A percentile compares a stretch with the other conserved stretches of the same genome.
phyloP scores from a whole-genome alignment of 768 basidiomycete genomes.

The Boletus coccyginus region DNA sequence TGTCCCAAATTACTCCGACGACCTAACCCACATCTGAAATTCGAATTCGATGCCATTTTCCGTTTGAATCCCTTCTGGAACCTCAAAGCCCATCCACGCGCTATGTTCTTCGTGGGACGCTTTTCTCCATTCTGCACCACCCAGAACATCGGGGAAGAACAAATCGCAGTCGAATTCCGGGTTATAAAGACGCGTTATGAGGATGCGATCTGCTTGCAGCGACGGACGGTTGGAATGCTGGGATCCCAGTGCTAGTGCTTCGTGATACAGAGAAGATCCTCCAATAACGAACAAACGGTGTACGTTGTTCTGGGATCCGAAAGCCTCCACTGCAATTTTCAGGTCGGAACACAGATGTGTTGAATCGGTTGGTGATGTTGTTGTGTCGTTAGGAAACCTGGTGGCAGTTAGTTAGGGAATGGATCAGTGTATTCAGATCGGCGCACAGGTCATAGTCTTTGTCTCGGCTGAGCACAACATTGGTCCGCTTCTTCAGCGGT shows the following conservation, averaged over 20 bases:
- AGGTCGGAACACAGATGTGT: conserved; percentile 30
- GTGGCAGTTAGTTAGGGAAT: conserved; percentile 14
- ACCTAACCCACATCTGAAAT: conserved; percentile 92
- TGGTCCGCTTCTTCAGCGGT: conserved; percentile 73
- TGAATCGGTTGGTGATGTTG: conserved; percentile 13
- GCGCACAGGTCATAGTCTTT: conserved; percentile 60
- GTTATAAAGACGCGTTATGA: conserved; percentile 79
- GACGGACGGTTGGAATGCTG: conserved; percentile 29
- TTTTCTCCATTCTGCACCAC: conserved; percentile 49
- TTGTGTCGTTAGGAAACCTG: conserved; percentile 15
- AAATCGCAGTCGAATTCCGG: conserved; percentile 86
- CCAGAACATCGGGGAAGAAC: conserved; percentile 74
- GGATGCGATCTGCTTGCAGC: conserved; percentile 67
- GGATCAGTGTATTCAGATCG: neutral
- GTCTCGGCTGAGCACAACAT: conserved; percentile 74
- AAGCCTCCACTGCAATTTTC: conserved; percentile 13
- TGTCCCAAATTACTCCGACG: conserved; percentile 13
- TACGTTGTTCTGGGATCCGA: conserved; percentile 24
- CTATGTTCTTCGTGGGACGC: conserved; percentile 61
- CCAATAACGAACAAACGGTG: conserved; percentile 85
- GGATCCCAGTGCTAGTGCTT: conserved; percentile 46
- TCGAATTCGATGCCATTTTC: conserved; percentile 86
- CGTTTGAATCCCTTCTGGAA: conserved; percentile 70
- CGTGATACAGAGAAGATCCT: conserved; percentile 81
- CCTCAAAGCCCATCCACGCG: conserved; percentile 78